These are phyloP conservation scores for Perkinsus marinus DNA, from an alignment of 169 alveolate species.

Conservation along the genomic window DNA sequence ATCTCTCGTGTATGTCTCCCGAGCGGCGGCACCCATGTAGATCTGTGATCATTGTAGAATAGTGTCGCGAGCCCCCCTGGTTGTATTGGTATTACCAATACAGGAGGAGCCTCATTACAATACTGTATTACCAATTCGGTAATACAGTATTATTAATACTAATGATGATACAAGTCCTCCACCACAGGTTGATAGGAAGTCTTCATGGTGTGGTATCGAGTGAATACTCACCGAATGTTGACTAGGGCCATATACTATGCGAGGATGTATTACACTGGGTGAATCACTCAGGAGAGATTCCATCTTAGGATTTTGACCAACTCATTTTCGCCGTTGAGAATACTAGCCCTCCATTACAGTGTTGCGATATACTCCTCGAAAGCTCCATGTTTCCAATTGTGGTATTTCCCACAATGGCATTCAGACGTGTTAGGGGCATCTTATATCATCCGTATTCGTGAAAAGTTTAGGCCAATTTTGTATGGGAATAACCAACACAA, in stretches of 20 bases:
- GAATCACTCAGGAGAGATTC: not conserved
- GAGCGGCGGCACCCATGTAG: not conserved
- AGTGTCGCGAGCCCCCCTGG: too few relatives aligned
- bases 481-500: not conserved
- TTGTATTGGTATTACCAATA: too few relatives aligned
- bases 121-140: too few relatives aligned
- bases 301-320: not conserved
- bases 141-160: not conserved
- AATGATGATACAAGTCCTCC: not conserved
- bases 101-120: too few relatives aligned
- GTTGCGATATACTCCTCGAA: too few relatives aligned
- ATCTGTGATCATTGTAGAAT: not conserved
- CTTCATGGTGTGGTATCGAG: not conserved
- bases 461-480: too few relatives aligned
- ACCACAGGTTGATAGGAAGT: not conserved
- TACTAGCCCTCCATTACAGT: not conserved
- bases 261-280: not conserved
- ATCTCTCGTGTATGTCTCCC: not conserved
- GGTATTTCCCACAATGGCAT: too few relatives aligned
- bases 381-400: too few relatives aligned
- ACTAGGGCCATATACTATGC: not conserved
- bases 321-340: not conserved
- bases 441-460: too few relatives aligned
- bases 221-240: not conserved
- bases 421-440: too few relatives aligned